Conservation (phyloP, 306 rosid species). For the Begonia loranthoides region DNA sequence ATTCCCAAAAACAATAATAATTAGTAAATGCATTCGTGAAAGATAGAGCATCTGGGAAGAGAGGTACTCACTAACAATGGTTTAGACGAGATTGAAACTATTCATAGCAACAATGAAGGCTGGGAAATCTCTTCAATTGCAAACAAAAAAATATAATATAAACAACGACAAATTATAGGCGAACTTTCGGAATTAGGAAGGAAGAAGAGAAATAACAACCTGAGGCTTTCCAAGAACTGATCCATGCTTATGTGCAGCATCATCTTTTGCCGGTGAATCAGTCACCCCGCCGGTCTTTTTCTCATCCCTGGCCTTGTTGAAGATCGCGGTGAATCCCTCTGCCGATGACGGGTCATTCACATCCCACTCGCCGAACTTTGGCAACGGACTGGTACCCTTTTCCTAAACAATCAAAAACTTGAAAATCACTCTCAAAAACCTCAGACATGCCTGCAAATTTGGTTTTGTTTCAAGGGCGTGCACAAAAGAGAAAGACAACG, state of each 20-base stretch:
- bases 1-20: too few species aligned
- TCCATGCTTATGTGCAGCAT: constrained; percentile 24
- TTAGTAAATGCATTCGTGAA: too few species aligned
- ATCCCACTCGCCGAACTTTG: constrained; percentile 87
- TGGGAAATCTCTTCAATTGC: too few species aligned
- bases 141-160: too few species aligned
- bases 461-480: background rate
- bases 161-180: too few species aligned
- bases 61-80: too few species aligned
- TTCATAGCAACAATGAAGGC: too few species aligned
- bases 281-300: constrained; percentile 35
- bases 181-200: background rate
- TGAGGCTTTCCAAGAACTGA: constrained; percentile 52
- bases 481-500: background rate
- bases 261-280: constrained; percentile 41
- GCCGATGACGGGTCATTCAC: constrained; percentile 74
- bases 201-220: constrained; percentile 21
- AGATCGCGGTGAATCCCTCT: constrained; percentile 65
- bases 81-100: too few species aligned
- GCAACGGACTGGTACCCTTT: constrained; percentile 37
- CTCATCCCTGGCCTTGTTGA: constrained; percentile 69
- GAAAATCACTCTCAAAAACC: background rate
- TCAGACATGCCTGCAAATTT: background rate
- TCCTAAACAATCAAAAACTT: constrained; percentile 24
- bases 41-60: too few species aligned